phyloP scores from a whole-genome alignment of 2,329 filamentous ascomycete genomes.

The Penicillium verrucosum region DNA sequence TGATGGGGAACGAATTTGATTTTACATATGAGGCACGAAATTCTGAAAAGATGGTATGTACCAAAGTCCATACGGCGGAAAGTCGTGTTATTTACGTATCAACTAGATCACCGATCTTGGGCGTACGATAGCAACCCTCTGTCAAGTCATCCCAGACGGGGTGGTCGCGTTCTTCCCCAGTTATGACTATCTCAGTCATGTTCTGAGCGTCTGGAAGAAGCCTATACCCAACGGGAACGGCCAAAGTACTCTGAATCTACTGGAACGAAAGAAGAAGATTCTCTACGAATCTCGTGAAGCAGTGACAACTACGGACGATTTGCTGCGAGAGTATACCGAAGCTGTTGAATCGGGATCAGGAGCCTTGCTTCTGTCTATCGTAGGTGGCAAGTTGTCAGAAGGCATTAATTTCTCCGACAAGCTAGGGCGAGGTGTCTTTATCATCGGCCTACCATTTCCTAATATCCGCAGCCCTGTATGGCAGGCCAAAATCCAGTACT shows the following conservation, averaged over 20 bases:
- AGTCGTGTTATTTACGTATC: constrained; percentile 4
- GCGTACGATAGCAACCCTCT: constrained; percentile 66
- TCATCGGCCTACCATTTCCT: constrained; percentile 90
- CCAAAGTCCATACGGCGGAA: neutral
- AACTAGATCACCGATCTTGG: constrained; percentile 67
- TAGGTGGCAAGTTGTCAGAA: constrained; percentile 92
- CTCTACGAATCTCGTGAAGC: constrained; percentile 53
- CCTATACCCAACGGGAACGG: constrained; percentile 26
- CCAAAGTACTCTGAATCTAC: constrained; percentile 29
- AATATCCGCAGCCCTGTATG: constrained; percentile 87
- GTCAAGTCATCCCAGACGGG: constrained; percentile 75
- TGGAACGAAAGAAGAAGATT: constrained; percentile 42
- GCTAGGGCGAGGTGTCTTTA: constrained; percentile 81
- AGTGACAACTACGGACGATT: constrained; percentile 56
- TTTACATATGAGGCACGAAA: constrained; percentile 81
- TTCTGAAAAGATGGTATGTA: constrained; percentile 58
- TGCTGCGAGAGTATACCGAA: constrained; percentile 69
- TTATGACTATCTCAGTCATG: constrained; percentile 81
- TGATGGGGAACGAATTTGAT: constrained; percentile 62
- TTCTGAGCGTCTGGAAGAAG: constrained; percentile 61
- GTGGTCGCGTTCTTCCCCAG: constrained; percentile 95
- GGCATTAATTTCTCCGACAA: constrained; percentile 97
- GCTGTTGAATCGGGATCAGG: constrained; percentile 64
- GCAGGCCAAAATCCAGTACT: constrained; percentile 86
- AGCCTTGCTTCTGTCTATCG: constrained; percentile 80